Percentiles rank a stretch among this genome's conserved stretches.
Evolutionary conservation across 495 filamentous ascomycete genomes (phyloP).

Genomic region (Elasticomyces elasticus): DNA sequence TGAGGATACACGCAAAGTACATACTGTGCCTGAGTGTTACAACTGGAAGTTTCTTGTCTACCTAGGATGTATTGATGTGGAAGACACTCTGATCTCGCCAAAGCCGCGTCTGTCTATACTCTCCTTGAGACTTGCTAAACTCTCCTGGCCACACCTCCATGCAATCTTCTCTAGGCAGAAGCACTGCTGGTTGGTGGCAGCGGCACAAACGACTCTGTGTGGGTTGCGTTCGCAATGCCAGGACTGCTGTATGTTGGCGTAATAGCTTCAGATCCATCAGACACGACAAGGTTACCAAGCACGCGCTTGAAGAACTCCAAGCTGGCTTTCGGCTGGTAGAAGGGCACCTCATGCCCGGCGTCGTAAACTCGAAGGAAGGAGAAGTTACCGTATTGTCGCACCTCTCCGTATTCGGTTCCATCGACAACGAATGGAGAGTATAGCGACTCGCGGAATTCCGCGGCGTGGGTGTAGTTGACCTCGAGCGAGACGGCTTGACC

Average conservation of each 20-base stretch:
- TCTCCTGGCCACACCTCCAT: too few species aligned
- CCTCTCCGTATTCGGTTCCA: constrained; percentile 35
- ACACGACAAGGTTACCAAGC: constrained; percentile 24
- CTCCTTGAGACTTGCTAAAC: too few species aligned
- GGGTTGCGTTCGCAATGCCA: constrained; percentile 43
- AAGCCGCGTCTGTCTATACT: too few species aligned
- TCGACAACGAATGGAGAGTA: constrained; percentile 39
- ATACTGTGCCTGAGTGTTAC: too few species aligned
- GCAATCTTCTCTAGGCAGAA: neutral
- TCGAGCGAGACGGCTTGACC: constrained; percentile 48
- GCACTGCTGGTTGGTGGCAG: neutral
- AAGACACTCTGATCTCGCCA: too few species aligned
- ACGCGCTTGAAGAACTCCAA: constrained; percentile 33
- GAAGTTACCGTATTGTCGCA: constrained; percentile 39
- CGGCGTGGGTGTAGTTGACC: constrained; percentile 36
- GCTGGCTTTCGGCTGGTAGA: constrained; percentile 36
- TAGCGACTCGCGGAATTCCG: constrained; percentile 44
- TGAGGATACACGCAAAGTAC: too few species aligned
- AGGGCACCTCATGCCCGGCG: constrained; percentile 32
- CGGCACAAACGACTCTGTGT: constrained; percentile 32
- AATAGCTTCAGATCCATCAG: constrained; percentile 31
- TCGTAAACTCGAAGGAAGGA: constrained; percentile 37
- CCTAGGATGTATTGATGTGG: too few species aligned
- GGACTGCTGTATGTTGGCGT: constrained; percentile 37
- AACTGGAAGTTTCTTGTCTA: too few species aligned